Percentiles rank a stretch among this genome's conserved stretches.
Conservation (phyloP, 2,329 filamentous ascomycete genomes). For the Xylariaceae sp. region DNA sequence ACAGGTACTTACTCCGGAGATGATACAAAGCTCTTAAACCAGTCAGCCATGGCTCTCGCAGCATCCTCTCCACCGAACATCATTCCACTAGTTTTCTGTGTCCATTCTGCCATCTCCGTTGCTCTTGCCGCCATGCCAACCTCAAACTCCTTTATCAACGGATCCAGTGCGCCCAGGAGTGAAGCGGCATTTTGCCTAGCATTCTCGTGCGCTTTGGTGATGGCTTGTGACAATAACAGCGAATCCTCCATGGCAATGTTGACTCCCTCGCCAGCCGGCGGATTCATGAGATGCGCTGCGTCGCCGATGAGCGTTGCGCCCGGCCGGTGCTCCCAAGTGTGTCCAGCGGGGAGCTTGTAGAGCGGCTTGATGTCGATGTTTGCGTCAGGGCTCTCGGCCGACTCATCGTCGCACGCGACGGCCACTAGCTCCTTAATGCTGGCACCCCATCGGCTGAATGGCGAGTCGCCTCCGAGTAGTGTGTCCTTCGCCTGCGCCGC, state of each 20-base stretch:
- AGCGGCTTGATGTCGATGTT: constrained; percentile 30
- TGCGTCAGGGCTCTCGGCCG: constrained; percentile 16
- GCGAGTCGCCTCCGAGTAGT: background rate
- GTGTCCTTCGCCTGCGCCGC: background rate
- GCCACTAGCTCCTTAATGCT: background rate
- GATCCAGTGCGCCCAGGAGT: constrained; percentile 1
- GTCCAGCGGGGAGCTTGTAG: constrained; percentile 15
- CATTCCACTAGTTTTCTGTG: background rate
- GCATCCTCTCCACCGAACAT: constrained; percentile 1
- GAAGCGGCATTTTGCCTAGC: background rate
- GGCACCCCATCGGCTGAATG: background rate
- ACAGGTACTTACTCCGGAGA: background rate
- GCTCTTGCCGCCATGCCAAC: background rate
- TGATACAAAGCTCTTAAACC: background rate
- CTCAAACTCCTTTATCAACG: constrained; percentile 4
- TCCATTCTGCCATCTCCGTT: constrained; percentile 4
- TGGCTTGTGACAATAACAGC: constrained; percentile 39
- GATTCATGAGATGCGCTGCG: constrained; percentile 50
- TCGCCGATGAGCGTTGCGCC: constrained; percentile 54
- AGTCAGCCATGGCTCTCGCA: background rate
- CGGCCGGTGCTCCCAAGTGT: constrained; percentile 40
- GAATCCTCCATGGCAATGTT: constrained; percentile 52
- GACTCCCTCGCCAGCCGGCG: constrained; percentile 51
- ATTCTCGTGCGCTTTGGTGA: background rate
- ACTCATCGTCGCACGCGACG: constrained; percentile 1